Base-by-base conservation (phyloP, 371 early-diverging fungal species). In the Mortierella sp. region DNA sequence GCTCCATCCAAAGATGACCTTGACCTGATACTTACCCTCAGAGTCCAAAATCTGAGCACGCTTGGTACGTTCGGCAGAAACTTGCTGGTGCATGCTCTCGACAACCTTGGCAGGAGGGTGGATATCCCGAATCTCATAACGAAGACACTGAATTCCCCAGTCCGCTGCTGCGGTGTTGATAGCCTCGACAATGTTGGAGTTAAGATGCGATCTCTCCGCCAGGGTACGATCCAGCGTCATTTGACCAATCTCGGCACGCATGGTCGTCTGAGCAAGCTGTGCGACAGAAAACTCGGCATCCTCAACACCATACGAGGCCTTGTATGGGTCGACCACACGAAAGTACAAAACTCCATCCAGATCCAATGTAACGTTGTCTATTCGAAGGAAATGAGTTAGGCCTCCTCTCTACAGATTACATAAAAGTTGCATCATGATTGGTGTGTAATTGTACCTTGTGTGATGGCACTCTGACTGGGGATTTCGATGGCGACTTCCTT, bases 211-310 rank as follows among this genome's bases (percentile, higher is more conserved):
- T 79, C 99, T 94, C 86, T 99, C 98, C 3, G 99, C 98, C 71
- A 99, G 88, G 5, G 98, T 99, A 21, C 96, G 92, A 88, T 99
- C 99, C 77, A 99, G 90, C 0, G 98, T 98, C 96, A 99, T 94
- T 88, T 98, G 98, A 44, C 99, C 99, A 83, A 98, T 98, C 85
- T 99, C 99, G 3, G 99, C 97, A 48, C 99, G 94, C 98, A 98
- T 98, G 1, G 99, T 98, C 0, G 99, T 99, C 88, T 98, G 98
- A 37, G 99, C 99, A 73, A 99, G 92, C 87, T 98, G 99, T 5
- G 97, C 92, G 59, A 99, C 93, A 10, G 98, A 97, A 89, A 96
- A 99, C 83, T 98, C 97, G 44, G 97, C 95, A 88, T 98, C 95
- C 74, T 97, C 98, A 24, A 99, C 97, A 13, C 99, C 99, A 88